Base-by-base conservation (phyloP, 164 flowering plant species). In the Vitis rupestris region DNA sequence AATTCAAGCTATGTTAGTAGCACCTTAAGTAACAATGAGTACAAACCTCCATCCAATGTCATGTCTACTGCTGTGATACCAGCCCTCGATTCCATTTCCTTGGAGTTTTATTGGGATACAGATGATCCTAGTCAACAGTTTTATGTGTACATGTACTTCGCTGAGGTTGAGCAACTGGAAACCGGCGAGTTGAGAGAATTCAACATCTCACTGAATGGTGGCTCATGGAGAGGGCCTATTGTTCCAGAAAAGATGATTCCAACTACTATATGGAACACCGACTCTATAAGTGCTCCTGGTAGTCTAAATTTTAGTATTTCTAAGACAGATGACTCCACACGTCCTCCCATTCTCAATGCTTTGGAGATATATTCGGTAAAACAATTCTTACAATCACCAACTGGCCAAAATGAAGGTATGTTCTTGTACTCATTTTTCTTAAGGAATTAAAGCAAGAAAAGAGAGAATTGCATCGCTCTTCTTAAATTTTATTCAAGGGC, bases 281-380 rank as follows among this genome's bases (percentile, higher is more conserved):
- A 30, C 0, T 61, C 78, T 0, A 2, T 48, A 8, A 44, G n/a
- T 13, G 69, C 62, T n/a, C 19, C 19, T 37, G 44, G 30, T 4
- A 2, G 2, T 17, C 30, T 4, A 12, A 4, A 0, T 17, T 79
- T 61, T 59, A 71, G 9, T 37, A 3, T 80, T 10, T 0, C 3
- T 9, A 63, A 57, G 58, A 76, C 83, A 3, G 57, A 0, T 9
- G 50, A 23, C 4, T 82, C 85, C 52, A 72, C 76, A 15, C 77
- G 61, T 48, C 79, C 80, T 1, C 85, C 85, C 9, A 58, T 78
- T 48, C 13, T 82, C 52, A 82, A 82, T 58, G 85, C 85, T 47
- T 0, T 76, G 19, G 85, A 82, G 72, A 4, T 71, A 27, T 80
- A 69, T 48, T n/a, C 12, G 5, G 66, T 57, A 5, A 52, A 47